phyloP scores from a whole-genome alignment of 176 grass and related monocot genomes.

The bread wheat (Triticum aestivum) region DNA sequence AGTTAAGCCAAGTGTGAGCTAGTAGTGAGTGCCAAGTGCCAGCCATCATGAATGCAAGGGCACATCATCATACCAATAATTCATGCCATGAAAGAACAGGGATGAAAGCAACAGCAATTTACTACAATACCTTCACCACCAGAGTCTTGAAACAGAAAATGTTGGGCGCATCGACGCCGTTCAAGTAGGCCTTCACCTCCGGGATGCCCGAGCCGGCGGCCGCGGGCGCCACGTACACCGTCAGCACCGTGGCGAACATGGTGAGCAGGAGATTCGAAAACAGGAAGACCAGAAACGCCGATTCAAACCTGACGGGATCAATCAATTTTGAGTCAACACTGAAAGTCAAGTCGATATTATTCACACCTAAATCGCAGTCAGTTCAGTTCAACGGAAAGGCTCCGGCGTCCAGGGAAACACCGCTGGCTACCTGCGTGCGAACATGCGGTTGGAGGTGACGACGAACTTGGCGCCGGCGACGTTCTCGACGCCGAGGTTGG shows the following conservation, averaged over 20 bases:
- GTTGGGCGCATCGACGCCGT: slow-evolving; percentile 81
- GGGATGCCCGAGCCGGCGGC: slow-evolving; percentile 90
- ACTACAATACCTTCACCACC: slow-evolving; percentile 65
- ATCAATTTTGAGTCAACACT: slow-evolving; percentile 4
- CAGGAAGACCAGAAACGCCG: slow-evolving; percentile 71
- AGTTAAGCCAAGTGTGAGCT: slow-evolving; percentile 5
- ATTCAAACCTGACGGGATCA: slow-evolving; percentile 37
- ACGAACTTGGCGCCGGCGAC: slow-evolving; percentile 88
- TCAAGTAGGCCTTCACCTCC: slow-evolving; percentile 90
- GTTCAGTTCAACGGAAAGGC: not conserved
- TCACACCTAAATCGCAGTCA: not conserved
- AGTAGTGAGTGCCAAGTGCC: not conserved
- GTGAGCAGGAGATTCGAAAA: slow-evolving; percentile 67
- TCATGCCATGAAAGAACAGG: not conserved
- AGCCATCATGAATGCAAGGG: not conserved
- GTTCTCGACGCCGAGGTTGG: slow-evolving; percentile 92
- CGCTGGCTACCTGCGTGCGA: slow-evolving; percentile 50
- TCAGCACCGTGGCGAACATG: slow-evolving; percentile 71
- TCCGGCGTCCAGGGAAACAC: not conserved
- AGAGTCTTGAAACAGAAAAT: slow-evolving; percentile 86
- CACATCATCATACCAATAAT: not conserved
- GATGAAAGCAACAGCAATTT: not conserved
- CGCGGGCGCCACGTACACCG: slow-evolving; percentile 76
- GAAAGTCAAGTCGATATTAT: not conserved
- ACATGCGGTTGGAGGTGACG: slow-evolving; percentile 82